These are phyloP conservation scores for Kodamaea arcana DNA, from an alignment of 1,139 yeast species.

Conservation along the genomic window DNA sequence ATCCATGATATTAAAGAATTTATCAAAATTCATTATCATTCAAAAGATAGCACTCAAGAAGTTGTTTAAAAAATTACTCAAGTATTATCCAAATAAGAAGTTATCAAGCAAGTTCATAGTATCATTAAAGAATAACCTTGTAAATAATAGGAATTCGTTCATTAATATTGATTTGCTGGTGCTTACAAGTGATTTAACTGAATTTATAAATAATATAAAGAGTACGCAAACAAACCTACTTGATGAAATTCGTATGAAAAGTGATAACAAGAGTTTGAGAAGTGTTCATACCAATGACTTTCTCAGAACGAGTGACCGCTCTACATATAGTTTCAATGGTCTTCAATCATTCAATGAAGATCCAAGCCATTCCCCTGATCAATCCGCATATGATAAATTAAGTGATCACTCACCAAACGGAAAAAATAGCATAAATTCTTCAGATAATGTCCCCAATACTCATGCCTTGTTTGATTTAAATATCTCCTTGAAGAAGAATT, in stretches of 20 bases:
- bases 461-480: conserved; percentile 30
- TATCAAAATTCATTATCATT: conserved; percentile 69
- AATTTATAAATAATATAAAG: conserved; percentile 16
- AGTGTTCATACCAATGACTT: conserved; percentile 1
- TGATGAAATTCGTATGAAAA: conserved; percentile 9
- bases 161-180: conserved; percentile 61
- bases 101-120: conserved; percentile 38
- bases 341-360: not conserved
- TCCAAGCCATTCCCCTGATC: not conserved
- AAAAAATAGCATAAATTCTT: not conserved
- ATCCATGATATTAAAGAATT: conserved; percentile 59
- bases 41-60: conserved; percentile 83
- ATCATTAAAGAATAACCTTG: conserved; percentile 33
- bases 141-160: conserved; percentile 49
- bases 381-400: too few relatives aligned
- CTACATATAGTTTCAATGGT: not conserved
- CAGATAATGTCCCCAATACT: not conserved
- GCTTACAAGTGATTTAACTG: conserved; percentile 59
- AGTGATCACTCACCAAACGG: not conserved
- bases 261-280: conserved; percentile 1
- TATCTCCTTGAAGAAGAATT: conserved; percentile 35
- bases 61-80: conserved; percentile 72
- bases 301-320: not conserved
- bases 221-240: conserved; percentile 9
- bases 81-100: conserved; percentile 46